These are phyloP conservation scores for Linnemannia elongata DNA, from an alignment of 192 early-diverging fungal genomes.

Conservation along the genomic window DNA sequence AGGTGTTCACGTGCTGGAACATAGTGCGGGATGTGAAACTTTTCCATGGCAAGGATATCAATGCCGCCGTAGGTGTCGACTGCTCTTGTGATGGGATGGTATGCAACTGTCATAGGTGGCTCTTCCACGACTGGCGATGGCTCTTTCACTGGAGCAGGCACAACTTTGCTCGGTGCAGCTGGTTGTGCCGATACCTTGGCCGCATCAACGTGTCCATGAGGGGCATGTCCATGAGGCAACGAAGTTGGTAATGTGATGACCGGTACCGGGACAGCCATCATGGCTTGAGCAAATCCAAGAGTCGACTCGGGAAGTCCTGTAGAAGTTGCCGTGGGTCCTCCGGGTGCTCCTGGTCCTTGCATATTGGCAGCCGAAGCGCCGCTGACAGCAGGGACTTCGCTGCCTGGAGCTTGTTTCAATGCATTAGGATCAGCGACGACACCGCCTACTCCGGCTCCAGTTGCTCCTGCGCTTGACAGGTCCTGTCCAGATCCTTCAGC, in stretches of 20 bases:
- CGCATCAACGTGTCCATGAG: not conserved
- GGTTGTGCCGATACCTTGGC: not conserved
- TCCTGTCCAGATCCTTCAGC: not conserved
- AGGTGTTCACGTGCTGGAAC: constrained; percentile 65
- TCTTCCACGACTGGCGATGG: not conserved
- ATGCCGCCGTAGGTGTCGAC: constrained; percentile 85
- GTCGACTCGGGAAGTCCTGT: constrained; percentile 23
- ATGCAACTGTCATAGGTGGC: constrained; percentile 51
- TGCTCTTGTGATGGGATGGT: constrained; percentile 72
- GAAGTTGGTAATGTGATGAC: constrained; percentile 32
- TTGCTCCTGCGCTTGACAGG: not conserved
- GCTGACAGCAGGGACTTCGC: not conserved
- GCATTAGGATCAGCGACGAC: not conserved
- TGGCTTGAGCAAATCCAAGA: constrained; percentile 37
- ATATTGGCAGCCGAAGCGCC: not conserved
- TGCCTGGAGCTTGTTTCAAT: not conserved
- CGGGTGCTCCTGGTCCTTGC: not conserved
- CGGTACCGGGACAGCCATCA: constrained; percentile 57
- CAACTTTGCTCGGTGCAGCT: not conserved
- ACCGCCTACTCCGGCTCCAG: not conserved
- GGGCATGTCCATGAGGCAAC: constrained; percentile 29
- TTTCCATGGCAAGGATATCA: constrained; percentile 73
- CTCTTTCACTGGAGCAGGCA: constrained; percentile 6
- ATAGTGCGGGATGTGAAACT: constrained; percentile 63
- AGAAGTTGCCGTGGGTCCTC: not conserved